A percentile compares a stretch with the other conserved stretches of the same genome.
These are phyloP conservation scores for Hydnomerulius pinastri DNA, from an alignment of 768 basidiomycete genomes.

Conservation along the genomic window DNA sequence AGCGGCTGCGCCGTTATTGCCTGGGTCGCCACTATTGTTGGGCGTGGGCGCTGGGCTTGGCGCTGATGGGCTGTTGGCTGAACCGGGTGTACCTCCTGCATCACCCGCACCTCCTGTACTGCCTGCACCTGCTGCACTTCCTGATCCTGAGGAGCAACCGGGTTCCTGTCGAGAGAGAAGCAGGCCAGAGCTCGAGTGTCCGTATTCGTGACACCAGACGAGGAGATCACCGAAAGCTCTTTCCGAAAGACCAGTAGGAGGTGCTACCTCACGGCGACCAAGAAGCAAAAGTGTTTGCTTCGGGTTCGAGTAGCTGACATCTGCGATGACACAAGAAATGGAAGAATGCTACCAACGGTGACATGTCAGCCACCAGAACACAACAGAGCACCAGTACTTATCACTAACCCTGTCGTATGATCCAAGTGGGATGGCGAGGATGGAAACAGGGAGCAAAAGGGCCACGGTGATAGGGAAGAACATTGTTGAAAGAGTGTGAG, in stretches of 20 bases:
- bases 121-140: conserved; percentile 1
- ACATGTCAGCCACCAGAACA: conserved; percentile 1
- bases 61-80: no score
- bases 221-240: conserved; percentile 28
- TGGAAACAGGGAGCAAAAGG: conserved; percentile 20
- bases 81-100: no score
- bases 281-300: conserved; percentile 24
- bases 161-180: conserved; percentile 28
- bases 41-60: neutral
- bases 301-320: conserved; percentile 26
- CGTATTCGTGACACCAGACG: conserved; percentile 26
- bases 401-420: conserved; percentile 9
- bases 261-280: conserved; percentile 16
- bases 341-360: conserved; percentile 7
- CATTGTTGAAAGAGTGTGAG: conserved; percentile 21
- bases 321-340: conserved; percentile 28
- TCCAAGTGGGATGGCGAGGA: conserved; percentile 21
- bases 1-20: neutral
- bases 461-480: conserved; percentile 18
- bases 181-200: conserved; percentile 5
- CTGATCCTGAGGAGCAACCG: conserved; percentile 8
- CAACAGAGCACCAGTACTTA: neutral
- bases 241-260: conserved; percentile 25
- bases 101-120: no score
- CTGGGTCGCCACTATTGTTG: neutral